Evolutionary conservation across 2,329 filamentous ascomycete species (phyloP).

Genomic region (Venturiaceae sp.): DNA sequence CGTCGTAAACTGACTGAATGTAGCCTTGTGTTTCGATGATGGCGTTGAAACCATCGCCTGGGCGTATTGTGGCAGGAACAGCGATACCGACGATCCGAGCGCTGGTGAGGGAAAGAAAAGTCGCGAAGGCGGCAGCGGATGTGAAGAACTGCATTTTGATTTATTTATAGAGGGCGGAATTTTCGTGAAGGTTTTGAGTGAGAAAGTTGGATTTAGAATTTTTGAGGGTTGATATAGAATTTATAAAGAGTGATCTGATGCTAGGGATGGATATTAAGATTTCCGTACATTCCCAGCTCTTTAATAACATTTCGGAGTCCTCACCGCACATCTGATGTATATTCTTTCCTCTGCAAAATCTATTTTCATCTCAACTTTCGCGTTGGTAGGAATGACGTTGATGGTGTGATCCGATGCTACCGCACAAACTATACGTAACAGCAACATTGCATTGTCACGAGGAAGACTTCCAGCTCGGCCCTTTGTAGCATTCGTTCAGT

Average conservation of each 20-base stretch:
- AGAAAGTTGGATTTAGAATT: not conserved
- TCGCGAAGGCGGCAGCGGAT: constrained; percentile 11
- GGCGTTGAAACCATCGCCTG: constrained; percentile 27
- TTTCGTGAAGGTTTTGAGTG: not conserved
- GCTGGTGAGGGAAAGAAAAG: constrained; percentile 15
- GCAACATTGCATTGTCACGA: not conserved
- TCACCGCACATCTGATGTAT: too few species aligned
- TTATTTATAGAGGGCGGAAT: not conserved
- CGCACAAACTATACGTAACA: not conserved
- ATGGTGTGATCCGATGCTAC: not conserved
- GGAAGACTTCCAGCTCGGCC: not conserved
- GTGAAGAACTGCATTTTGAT: constrained; percentile 13
- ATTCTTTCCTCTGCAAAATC: not conserved
- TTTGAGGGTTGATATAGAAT: too few species aligned
- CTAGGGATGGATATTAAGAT: not conserved
- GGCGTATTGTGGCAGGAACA: constrained; percentile 30
- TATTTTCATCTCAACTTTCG: not conserved
- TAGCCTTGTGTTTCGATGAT: constrained; percentile 32
- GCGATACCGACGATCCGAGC: constrained; percentile 36
- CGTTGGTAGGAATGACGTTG: not conserved
- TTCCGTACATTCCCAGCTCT: too few species aligned
- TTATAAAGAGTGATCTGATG: not conserved
- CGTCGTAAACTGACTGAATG: constrained; percentile 35
- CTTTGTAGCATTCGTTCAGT: too few species aligned
- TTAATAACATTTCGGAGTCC: too few species aligned